phyloP scores from a whole-genome alignment of 495 filamentous ascomycete genomes.

The Apiosordaria backusii region DNA sequence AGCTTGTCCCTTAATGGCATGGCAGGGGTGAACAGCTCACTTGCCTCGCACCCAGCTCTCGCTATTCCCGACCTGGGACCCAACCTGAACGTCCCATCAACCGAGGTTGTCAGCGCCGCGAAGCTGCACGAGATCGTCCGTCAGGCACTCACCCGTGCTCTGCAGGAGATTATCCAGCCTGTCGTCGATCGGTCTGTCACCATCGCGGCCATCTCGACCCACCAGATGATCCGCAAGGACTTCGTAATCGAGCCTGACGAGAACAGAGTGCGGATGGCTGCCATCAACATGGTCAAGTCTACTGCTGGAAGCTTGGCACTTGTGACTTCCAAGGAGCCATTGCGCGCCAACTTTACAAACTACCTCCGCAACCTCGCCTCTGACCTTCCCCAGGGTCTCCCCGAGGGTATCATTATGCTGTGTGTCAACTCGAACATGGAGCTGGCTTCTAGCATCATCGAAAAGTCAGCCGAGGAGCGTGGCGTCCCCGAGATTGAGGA shows the following conservation, averaged over 20 bases:
- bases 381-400: constrained; percentile 66
- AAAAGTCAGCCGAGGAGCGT: constrained; percentile 89
- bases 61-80: constrained; percentile 75
- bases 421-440: constrained; percentile 98
- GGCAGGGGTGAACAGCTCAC: constrained; percentile 62
- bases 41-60: constrained; percentile 69
- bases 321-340: constrained; percentile 96
- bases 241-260: constrained; percentile 91
- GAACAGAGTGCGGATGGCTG: constrained; percentile 74
- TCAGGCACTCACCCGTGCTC: constrained; percentile 76
- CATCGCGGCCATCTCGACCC: constrained; percentile 92
- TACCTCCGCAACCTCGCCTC: constrained; percentile 79
- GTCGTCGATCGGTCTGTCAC: constrained; percentile 97
- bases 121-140: constrained; percentile 78
- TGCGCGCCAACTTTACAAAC: constrained; percentile 93
- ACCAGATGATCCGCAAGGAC: constrained; percentile 91
- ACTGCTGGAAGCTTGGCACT: constrained; percentile 89
- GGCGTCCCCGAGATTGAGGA: constrained; percentile 92
- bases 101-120: constrained; percentile 65
- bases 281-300: constrained; percentile 86
- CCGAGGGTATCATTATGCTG: constrained; percentile 90
- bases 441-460: constrained; percentile 83
- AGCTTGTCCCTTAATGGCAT: constrained; percentile 72
- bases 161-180: constrained; percentile 91
- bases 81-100: constrained; percentile 70